Evolutionary conservation across 371 early-diverging fungal genomes (phyloP), one percentile per base, ranked within the genome.

Genomic region (Mucor mucedo): DNA sequence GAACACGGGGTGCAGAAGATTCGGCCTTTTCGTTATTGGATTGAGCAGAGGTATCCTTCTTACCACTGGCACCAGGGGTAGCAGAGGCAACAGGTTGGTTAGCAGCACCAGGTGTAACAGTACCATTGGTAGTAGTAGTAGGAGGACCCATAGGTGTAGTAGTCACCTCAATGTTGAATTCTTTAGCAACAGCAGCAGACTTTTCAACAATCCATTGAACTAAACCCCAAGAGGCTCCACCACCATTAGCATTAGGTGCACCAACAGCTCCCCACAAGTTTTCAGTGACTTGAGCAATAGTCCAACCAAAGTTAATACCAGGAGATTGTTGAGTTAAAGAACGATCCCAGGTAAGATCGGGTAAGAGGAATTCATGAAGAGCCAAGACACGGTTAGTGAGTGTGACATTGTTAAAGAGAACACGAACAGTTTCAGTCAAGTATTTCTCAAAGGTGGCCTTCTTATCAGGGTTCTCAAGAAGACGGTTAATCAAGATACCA

Each of bases 221-320:
- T 47, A 84, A 62, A 72, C 85, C 85, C 64, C 65, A 73, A 47
- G 56, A 52, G 13, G 80, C 82, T 55, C 82, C 85, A 40, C 85
- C 85, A n/a, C 79, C 79, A 21, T 73, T 75, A 16, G 44, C 52
- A 52, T 66, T 70, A 49, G 74, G 69, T 16, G 77, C 72, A 11
- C 8, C 0, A 29, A 84, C 83, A 41, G 66, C 68, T 27, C 61
- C 16, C 63, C 63, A 73, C 8, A 84, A 61, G 73, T 84, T 84
- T 32, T 82, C 65, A n/a, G 70, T 68, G 41, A 65, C 67, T 62
- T 80, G 73, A 5, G 65, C 65, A 47, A 77, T 69, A 28, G 63
- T 75, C 85, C 85, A 84, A 13, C 76, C 74, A 70, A 66, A 83
- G 71, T 84, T 75, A 52, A 83, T 81, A 72, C 85, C 85, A 28